Evolutionary conservation across 2,329 filamentous ascomycete genomes (phyloP).

Genomic region (Madurella fahalii): DNA sequence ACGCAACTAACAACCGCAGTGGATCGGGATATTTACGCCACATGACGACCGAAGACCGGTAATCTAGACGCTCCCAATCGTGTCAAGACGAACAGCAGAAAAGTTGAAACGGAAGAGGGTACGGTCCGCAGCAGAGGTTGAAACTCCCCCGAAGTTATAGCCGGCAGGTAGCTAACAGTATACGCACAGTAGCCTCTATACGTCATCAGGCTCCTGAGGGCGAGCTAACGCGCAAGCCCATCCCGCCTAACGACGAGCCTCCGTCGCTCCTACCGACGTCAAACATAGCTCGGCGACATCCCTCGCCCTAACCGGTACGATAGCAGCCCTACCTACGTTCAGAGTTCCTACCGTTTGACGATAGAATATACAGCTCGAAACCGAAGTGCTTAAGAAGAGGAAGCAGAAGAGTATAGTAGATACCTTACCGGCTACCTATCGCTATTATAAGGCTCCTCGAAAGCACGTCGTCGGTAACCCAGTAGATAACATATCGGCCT

Average conservation of each 20-base stretch:
- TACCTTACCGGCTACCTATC: conserved; percentile 16
- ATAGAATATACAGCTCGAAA: conserved; percentile 12
- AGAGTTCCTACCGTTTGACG: conserved; percentile 9
- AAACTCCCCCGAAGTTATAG: conserved; percentile 5
- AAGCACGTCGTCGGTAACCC: conserved; percentile 14
- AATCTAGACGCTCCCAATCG: conserved; percentile 10
- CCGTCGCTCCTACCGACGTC: neutral
- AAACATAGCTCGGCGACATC: conserved; percentile 2
- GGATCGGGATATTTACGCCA: no score
- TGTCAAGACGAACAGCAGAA: conserved; percentile 7
- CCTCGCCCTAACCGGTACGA: conserved; percentile 8
- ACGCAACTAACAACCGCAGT: neutral
- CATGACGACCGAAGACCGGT: no score
- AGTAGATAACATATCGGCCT: conserved; percentile 7
- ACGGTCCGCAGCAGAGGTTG: conserved; percentile 3
- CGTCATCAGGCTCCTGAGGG: neutral
- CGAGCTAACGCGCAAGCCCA: neutral
- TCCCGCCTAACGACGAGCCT: neutral
- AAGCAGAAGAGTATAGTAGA: conserved; percentile 8
- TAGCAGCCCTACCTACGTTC: conserved; percentile 3
- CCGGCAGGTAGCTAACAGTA: conserved; percentile 10
- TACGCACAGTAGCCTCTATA: conserved; percentile 6
- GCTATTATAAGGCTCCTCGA: conserved; percentile 10
- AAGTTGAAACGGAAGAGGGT: conserved; percentile 6
- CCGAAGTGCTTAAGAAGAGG: conserved; percentile 6